phyloP scores from a whole-genome alignment of 768 basidiomycete genomes.

The Suillus alpinus region DNA sequence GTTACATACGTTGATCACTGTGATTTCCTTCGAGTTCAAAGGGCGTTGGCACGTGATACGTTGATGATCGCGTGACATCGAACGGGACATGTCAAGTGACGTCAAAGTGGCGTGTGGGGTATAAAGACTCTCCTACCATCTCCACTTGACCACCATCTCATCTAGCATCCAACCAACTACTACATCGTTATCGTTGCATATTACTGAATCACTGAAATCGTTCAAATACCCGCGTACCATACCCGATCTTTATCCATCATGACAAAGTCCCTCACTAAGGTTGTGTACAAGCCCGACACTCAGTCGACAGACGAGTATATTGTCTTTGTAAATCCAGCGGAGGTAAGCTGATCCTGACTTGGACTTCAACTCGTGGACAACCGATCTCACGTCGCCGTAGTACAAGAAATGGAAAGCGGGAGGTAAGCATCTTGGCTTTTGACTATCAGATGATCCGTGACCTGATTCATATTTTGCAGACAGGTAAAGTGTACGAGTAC shows the following conservation, averaged over 20 bases:
- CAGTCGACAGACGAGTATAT: slow-evolving; percentile 73
- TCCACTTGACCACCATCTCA: background rate
- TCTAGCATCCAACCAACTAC: background rate
- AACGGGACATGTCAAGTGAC: slow-evolving; percentile 4
- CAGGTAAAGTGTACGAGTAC: slow-evolving; percentile 48
- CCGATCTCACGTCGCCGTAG: slow-evolving; percentile 33
- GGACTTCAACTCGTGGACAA: slow-evolving; percentile 6
- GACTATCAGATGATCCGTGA: slow-evolving; percentile 10
- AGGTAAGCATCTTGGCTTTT: slow-evolving; percentile 45
- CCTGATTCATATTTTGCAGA: slow-evolving; percentile 39
- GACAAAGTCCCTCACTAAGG: slow-evolving; percentile 55
- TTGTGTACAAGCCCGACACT: slow-evolving; percentile 77
- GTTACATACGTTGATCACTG: slow-evolving; percentile 1
- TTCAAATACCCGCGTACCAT: slow-evolving; percentile 7
- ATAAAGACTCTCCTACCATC: background rate
- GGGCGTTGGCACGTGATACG: background rate
- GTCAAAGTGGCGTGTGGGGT: slow-evolving; percentile 9
- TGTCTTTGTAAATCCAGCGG: slow-evolving; percentile 60
- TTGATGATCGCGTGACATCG: slow-evolving; percentile 31
- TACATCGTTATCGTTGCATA: background rate
- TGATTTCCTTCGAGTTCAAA: background rate
- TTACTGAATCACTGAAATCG: slow-evolving; percentile 13
- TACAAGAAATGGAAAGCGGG: slow-evolving; percentile 78
- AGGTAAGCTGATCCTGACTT: slow-evolving; percentile 44
- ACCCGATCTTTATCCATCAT: slow-evolving; percentile 25